phyloP scores from a whole-genome alignment of 1,284 basidiomycete species.

The Trametes versicolor region DNA sequence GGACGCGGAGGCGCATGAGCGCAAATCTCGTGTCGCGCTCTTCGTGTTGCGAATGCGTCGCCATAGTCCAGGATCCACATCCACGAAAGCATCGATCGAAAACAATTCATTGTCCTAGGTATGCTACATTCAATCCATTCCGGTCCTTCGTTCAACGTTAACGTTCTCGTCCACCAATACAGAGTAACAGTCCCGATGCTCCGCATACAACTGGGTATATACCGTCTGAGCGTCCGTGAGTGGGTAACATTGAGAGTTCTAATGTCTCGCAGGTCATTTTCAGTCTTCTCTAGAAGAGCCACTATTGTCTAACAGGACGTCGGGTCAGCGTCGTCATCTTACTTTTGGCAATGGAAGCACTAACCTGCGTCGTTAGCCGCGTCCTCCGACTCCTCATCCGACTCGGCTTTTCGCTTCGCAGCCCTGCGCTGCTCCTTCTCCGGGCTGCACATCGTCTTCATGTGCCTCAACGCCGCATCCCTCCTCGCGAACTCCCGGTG shows the following conservation, averaged over 20 bases:
- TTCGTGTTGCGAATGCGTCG: no score
- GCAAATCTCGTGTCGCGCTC: no score
- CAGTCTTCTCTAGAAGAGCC: slow-evolving; percentile 6
- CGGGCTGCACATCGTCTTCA: slow-evolving; percentile 35
- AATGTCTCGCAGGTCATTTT: neutral
- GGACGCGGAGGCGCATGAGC: no score
- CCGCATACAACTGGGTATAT: slow-evolving; percentile 10
- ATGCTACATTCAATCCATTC: slow-evolving; percentile 18
- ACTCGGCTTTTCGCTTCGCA: slow-evolving; percentile 10
- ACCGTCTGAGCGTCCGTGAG: neutral
- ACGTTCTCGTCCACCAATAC: neutral
- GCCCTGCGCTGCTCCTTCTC: slow-evolving; percentile 19
- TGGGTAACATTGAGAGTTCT: neutral
- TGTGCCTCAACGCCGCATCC: slow-evolving; percentile 34
- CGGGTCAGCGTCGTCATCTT: neutral
- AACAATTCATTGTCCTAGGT: slow-evolving; percentile 5
- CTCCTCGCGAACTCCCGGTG: slow-evolving; percentile 29
- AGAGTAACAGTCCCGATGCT: slow-evolving; percentile 7
- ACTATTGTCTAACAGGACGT: neutral
- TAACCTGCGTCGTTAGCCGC: slow-evolving; percentile 9
- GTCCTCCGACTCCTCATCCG: slow-evolving; percentile 20
- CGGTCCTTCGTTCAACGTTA: neutral
- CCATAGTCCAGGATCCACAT: neutral
- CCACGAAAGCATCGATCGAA: neutral
- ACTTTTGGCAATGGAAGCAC: neutral